Base-by-base conservation (phyloP, 495 filamentous ascomycete genomes). In the Neurospora sp. region DNA sequence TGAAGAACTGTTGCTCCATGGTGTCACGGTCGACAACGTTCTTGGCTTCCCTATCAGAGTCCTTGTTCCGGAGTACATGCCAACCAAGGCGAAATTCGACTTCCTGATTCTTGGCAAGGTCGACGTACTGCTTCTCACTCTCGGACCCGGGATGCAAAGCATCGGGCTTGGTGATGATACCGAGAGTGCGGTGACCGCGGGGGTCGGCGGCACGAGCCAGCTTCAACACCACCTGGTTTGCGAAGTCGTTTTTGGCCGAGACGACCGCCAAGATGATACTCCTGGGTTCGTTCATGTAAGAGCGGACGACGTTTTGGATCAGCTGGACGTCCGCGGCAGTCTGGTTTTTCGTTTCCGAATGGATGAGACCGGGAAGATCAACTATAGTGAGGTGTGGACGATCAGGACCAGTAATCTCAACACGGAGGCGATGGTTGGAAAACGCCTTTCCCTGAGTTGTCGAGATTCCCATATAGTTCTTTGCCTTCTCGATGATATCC, bases 111-210 rank as follows among this genome's bases (percentile, higher is more conserved):
- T 80, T 77, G 0, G 89, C 84, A 0, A 92, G 80, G 0, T 85
- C 76, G 1, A 92, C 71, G 73, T 85, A 93, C 7, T 76, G 75
- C 0, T 71, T 72, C 71, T 93, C 87, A 16, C 78, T 85, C 5
- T 77, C 78, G 10, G 86, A 87, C 2, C 85, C 84, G 0, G 79
- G 69, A n/a, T 74, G 70, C 1, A 92, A 79, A 0, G 81, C 82
- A 81, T 96, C 93, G 11, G 94, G 92, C 82, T 97, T 97, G 69
- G 92, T 96, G 78, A 97, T 86, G 73, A 97, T 90, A 76, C 93
- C 93, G 68, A 97, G 88, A 6, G 93, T 96, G 65, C 93, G 88
- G 75, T 88, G 86, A 39, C 93, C 92, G 71, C 89, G 86, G 3
- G 87, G 87, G 78, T 97, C 93, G 11, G 92, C 89, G 75, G 91